Percentiles rank a stretch among this genome's conserved stretches.
These are phyloP conservation scores for Chlorociboria aeruginascens DNA, from an alignment of 495 filamentous ascomycete genomes.

Conservation along the genomic window DNA sequence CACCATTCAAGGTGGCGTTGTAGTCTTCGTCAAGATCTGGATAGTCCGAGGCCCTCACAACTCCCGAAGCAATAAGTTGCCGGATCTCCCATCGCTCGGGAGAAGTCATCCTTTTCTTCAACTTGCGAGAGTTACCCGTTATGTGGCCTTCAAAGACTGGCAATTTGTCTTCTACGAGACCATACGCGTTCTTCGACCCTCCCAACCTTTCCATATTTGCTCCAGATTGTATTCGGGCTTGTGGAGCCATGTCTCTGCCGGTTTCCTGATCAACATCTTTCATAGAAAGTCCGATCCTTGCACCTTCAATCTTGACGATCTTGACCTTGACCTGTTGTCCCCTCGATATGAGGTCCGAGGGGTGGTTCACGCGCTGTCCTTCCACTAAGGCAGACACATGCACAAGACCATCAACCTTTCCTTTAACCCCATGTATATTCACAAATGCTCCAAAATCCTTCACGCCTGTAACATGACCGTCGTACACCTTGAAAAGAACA, in stretches of 20 bases:
- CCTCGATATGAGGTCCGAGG: constrained; percentile 69
- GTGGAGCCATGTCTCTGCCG: constrained; percentile 72
- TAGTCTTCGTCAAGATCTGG: constrained; percentile 94
- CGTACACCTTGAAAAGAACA: constrained; percentile 77
- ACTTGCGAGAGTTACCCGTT: constrained; percentile 25
- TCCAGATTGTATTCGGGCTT: constrained; percentile 73
- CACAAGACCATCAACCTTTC: constrained; percentile 86
- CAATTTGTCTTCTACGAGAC: constrained; percentile 17
- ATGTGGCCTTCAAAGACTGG: constrained; percentile 17
- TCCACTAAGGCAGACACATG: constrained; percentile 93
- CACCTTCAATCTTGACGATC: constrained; percentile 73
- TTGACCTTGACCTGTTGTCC: constrained; percentile 89
- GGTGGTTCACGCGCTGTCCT: constrained; percentile 80
- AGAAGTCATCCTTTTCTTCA: constrained; percentile 87
- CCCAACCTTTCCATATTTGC: constrained; percentile 81
- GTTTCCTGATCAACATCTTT: constrained; percentile 92
- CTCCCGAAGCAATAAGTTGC: constrained; percentile 90
- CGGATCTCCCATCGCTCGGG: constrained; percentile 96
- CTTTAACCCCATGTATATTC: constrained; percentile 73
- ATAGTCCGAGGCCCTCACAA: constrained; percentile 80
- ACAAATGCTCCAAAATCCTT: constrained; percentile 97
- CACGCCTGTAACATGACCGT: constrained; percentile 77
- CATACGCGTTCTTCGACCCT: constrained; percentile 37
- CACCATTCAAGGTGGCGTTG: constrained; percentile 71
- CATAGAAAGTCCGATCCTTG: constrained; percentile 81